These are phyloP conservation scores for Russula virescens DNA, from an alignment of 768 basidiomycete genomes.

Conservation along the genomic window DNA sequence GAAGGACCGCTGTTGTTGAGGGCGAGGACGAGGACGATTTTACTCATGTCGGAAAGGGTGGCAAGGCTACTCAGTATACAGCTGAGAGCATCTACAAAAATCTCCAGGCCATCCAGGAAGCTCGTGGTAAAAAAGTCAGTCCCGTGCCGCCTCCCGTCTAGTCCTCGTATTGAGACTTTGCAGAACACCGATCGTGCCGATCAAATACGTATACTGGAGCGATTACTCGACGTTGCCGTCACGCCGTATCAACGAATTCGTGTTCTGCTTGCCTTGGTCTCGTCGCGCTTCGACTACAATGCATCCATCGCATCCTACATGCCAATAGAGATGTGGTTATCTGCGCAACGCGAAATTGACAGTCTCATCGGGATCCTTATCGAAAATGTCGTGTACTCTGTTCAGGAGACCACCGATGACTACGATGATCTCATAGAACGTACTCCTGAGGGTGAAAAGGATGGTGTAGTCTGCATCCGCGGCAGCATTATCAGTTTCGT, in stretches of 20 bases:
- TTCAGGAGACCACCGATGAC: conserved; percentile 83
- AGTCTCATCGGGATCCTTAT: conserved; percentile 77
- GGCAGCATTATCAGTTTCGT: conserved; percentile 96
- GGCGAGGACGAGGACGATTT: conserved; percentile 52
- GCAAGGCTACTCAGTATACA: conserved; percentile 75
- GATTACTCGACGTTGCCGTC: conserved; percentile 75
- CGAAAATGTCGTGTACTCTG: conserved; percentile 64
- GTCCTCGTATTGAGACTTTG: neutral
- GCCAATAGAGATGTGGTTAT: conserved; percentile 87
- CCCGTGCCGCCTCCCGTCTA: neutral
- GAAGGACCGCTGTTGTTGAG: conserved; percentile 31
- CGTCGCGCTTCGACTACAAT: conserved; percentile 96
- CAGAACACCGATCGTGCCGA: conserved; percentile 96
- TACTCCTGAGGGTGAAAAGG: conserved; percentile 61
- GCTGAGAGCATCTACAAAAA: conserved; percentile 88
- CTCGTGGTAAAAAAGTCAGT: conserved; percentile 89
- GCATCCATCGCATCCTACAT: conserved; percentile 80
- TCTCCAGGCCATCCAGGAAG: conserved; percentile 85
- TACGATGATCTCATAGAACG: conserved; percentile 91
- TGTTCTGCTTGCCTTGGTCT: conserved; percentile 87
- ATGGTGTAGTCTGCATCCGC: conserved; percentile 77
- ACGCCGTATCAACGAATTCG: conserved; percentile 92
- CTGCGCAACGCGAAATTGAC: conserved; percentile 85
- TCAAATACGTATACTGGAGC: conserved; percentile 87
- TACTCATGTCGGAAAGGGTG: conserved; percentile 87